Evolutionary conservation across 192 early-diverging fungal species (phyloP), one percentile per base, ranked within the genome.

Genomic region (Coemansia asiatica): DNA sequence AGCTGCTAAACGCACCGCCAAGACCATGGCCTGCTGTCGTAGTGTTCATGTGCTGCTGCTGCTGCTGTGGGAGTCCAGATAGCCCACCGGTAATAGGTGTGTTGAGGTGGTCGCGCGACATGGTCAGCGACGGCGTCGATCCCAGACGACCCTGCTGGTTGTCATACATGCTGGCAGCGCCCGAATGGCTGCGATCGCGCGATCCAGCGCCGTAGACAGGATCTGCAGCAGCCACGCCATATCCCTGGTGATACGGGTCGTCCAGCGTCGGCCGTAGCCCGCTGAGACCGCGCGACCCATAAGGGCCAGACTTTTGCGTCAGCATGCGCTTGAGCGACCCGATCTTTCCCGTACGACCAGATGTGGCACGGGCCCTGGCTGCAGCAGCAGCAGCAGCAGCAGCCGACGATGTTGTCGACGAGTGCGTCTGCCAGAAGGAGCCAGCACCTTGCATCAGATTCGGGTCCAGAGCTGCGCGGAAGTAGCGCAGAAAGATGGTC

Each of bases 161-260:
- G 51, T 69, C 56, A 36, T 75, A 75, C 46, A 60, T 53, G 66
- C 72, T 75, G 57, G 53, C 51, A 57, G 60, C 64, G 23, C 54
- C 74, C 38, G 71, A 64, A 6, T 47, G 21, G 19, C 51, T 46
- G 28, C 56, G 54, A n/a, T 28, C 48, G 53, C 69, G 44, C 0
- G 35, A 56, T 1, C 23, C 62, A 9, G 63, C 61, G 56, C 48
- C 60, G 51, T 79, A 73, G 27, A 79, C 66, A 2, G 68, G 68
- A 40, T 74, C 72, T 10, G 72, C 71, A 10, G 67, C 67, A 3
- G 65, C 63, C 0, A 80, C 66, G 57, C 77, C 78, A 49, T 81
- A 81, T 21, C 78, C 78, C 66, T 81, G 78, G 51, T 81, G 78
- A 38, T 81, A 81, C 27, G 78, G 69, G 56, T 81, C 78, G 61